phyloP scores from a whole-genome alignment of 2,329 filamentous ascomycete species.

The Metarhizium rileyi region DNA sequence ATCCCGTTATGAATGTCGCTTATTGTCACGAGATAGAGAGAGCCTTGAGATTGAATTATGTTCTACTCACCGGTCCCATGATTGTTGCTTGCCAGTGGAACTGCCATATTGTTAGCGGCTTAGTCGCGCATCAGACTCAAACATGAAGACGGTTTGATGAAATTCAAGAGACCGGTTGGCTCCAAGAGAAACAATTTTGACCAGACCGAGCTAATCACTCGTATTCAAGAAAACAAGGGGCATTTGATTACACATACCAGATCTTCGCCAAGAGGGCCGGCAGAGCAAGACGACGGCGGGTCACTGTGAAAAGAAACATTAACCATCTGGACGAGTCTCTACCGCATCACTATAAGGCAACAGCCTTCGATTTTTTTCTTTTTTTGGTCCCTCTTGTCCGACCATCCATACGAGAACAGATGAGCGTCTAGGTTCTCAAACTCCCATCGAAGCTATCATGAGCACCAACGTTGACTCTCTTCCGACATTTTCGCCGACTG shows the following conservation, averaged over 20 bases:
- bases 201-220: not conserved
- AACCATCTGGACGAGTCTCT: conserved; percentile 8
- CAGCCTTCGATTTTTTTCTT: too few relatives aligned
- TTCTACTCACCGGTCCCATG: conserved; percentile 84
- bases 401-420: not conserved
- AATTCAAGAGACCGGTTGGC: not conserved
- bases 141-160: not conserved
- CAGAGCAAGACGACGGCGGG: conserved; percentile 96
- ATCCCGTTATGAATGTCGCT: not conserved
- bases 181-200: not conserved
- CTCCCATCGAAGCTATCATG: not conserved
- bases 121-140: not conserved
- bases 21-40: not conserved
- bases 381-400: too few relatives aligned
- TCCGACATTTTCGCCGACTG: conserved; percentile 7
- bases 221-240: not conserved
- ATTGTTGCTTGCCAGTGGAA: conserved; percentile 99
- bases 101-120: conserved; percentile 37
- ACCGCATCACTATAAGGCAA: not conserved
- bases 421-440: not conserved
- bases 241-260: conserved; percentile 57
- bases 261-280: conserved; percentile 93
- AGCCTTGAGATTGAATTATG: conserved; percentile 1
- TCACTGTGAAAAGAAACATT: conserved; percentile 52
- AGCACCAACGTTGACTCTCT: conserved; percentile 9